Conservation (phyloP, 1,284 basidiomycete genomes). For the Malassezia caprae region DNA sequence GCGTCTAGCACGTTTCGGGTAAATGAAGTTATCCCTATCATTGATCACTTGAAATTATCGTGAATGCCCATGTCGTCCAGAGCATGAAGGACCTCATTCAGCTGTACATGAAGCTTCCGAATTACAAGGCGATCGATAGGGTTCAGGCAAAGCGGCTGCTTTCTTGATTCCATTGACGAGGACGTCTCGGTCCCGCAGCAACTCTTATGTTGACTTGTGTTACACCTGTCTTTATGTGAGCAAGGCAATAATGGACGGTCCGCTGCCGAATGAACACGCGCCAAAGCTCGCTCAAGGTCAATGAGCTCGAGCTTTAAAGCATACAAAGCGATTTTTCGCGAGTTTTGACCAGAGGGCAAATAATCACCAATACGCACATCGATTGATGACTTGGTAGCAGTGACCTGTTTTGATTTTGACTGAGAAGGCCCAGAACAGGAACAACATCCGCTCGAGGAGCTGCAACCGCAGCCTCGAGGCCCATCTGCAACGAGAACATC, state of each 20-base stretch:
- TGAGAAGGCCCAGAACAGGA: neutral
- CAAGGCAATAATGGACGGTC: conserved; percentile 1
- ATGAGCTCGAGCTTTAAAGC: conserved; percentile 44
- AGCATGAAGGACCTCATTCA: conserved; percentile 36
- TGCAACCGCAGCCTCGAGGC: conserved; percentile 2
- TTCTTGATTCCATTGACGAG: neutral
- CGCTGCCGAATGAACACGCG: conserved; percentile 29
- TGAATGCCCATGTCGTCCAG: conserved; percentile 19
- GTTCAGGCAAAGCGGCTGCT: conserved; percentile 20
- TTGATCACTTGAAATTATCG: neutral
- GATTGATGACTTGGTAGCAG: neutral
- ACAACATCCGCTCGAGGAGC: neutral
- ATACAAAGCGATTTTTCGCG: conserved; percentile 42
- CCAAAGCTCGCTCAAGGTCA: conserved; percentile 38
- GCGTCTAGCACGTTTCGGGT: conserved; percentile 16
- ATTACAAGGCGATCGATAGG: conserved; percentile 45
- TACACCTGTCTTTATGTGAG: too few species aligned
- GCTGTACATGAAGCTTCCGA: conserved; percentile 34
- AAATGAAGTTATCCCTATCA: neutral
- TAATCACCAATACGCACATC: conserved; percentile 43
- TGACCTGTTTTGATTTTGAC: neutral
- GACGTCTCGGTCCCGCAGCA: neutral
- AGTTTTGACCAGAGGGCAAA: conserved; percentile 28
- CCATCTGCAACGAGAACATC: conserved; percentile 25
- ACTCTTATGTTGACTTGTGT: neutral